Conservation (phyloP, 805 yeast genomes). For the Starmerella kuoi region DNA sequence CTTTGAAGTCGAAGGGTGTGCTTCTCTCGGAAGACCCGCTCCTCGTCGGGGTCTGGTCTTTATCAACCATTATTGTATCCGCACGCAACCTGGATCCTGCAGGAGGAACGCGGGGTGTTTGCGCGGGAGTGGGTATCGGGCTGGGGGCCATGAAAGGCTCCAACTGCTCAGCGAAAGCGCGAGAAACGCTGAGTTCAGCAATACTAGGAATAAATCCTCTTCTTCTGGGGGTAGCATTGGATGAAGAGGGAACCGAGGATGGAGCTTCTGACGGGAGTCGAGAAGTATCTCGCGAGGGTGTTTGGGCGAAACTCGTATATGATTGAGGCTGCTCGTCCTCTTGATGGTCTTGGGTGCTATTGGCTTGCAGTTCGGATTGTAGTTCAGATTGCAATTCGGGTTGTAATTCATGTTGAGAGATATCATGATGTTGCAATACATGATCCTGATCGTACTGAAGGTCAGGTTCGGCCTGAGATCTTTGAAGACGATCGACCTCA, state of each 20-base stretch:
- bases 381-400: not conserved
- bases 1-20: not conserved
- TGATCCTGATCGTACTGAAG: not conserved
- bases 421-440: not conserved
- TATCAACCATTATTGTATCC: not conserved
- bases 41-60: not conserved
- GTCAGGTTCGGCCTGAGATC: not conserved
- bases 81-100: no score
- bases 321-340: not conserved
- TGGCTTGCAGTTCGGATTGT: not conserved
- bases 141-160: constrained; percentile 15
- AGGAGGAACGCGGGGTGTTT: not conserved
- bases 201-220: constrained; percentile 20
- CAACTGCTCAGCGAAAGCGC: constrained; percentile 18
- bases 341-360: not conserved
- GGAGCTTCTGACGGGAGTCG: not conserved
- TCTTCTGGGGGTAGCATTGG: constrained; percentile 4
- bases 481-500: not conserved
- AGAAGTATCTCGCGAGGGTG: not conserved
- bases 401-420: not conserved
- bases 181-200: constrained; percentile 13
- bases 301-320: no score
- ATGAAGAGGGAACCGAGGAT: not conserved
- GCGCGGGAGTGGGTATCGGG: constrained; percentile 12
- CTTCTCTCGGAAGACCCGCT: not conserved